Conservation (phyloP, 2,329 filamentous ascomycete species). For the Zasmidium angulare region DNA sequence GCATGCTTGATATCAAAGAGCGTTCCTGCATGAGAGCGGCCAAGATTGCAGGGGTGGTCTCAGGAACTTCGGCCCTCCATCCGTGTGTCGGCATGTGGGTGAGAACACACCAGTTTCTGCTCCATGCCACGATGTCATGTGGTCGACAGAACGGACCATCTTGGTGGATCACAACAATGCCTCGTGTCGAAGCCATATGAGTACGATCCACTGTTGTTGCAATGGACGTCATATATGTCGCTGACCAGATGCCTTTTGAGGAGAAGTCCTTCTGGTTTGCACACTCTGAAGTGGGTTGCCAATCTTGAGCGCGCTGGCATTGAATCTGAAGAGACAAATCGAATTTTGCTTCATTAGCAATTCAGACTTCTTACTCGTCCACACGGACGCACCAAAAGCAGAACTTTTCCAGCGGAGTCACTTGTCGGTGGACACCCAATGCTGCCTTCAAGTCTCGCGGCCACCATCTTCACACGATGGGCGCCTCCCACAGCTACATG, state of each 20-base stretch:
- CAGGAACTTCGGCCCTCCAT: conserved; percentile 1
- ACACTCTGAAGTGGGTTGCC: background rate
- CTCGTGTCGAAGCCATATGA: background rate
- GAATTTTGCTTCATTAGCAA: too few species aligned
- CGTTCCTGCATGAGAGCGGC: background rate
- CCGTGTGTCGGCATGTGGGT: conserved; percentile 3
- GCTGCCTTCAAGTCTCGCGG: background rate
- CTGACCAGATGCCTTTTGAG: background rate
- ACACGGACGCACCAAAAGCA: background rate
- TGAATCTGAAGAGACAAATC: too few species aligned
- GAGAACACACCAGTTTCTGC: background rate
- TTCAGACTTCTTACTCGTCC: too few species aligned
- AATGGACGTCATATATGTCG: background rate
- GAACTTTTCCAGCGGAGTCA: background rate
- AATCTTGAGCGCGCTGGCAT: too few species aligned
- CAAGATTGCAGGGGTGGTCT: background rate
- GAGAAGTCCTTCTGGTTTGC: background rate
- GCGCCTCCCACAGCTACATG: background rate
- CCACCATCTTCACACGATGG: too few species aligned
- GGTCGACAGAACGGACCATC: background rate
- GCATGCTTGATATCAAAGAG: background rate
- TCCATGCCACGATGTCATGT: background rate
- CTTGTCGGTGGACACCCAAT: background rate
- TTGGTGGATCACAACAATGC: background rate
- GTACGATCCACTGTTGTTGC: background rate